These are phyloP conservation scores for Mycena sp. DNA, from an alignment of 1,284 basidiomycete species.

Conservation along the genomic window DNA sequence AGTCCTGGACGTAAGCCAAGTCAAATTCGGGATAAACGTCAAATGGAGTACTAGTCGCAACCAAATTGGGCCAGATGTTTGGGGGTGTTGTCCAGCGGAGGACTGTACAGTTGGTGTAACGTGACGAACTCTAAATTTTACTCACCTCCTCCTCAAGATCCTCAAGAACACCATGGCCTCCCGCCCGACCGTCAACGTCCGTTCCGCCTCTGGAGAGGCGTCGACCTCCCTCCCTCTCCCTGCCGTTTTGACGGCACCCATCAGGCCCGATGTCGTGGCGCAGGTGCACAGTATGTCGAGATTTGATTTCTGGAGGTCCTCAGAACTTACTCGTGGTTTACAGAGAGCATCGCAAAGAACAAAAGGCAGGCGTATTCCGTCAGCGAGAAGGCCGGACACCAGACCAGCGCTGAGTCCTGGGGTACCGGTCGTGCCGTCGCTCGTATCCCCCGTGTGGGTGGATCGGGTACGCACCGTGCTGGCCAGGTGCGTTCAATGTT, in stretches of 20 bases:
- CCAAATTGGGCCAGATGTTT: too few species aligned
- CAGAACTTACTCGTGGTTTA: slow-evolving; percentile 10
- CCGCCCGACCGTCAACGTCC: slow-evolving; percentile 89
- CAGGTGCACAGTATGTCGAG: slow-evolving; percentile 94
- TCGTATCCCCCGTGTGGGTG: slow-evolving; percentile 99
- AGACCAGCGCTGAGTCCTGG: slow-evolving; percentile 99
- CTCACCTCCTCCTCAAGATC: slow-evolving; percentile 52
- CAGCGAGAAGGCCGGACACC: slow-evolving; percentile 97
- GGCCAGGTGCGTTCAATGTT: slow-evolving; percentile 74
- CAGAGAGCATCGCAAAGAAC: slow-evolving; percentile 99
- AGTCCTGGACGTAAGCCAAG: too few species aligned
- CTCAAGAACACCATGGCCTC: slow-evolving; percentile 75
- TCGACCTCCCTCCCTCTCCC: slow-evolving; percentile 93
- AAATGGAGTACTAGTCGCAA: too few species aligned
- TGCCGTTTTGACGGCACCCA: slow-evolving; percentile 97
- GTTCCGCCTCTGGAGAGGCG: slow-evolving; percentile 83
- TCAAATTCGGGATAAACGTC: too few species aligned
- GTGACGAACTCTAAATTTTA: too few species aligned
- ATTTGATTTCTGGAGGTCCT: background rate
- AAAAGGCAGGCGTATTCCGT: slow-evolving; percentile 98
- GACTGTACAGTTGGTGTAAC: too few species aligned
- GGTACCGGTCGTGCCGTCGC: slow-evolving; percentile 99
- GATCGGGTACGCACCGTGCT: slow-evolving; percentile 98
- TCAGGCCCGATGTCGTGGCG: slow-evolving; percentile 97
- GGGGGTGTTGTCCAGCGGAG: too few species aligned